Evolutionary conservation across 176 grass and related monocot genomes (phyloP), one percentile per base, ranked within the genome.

Genomic region (Aegilops tauschii): DNA sequence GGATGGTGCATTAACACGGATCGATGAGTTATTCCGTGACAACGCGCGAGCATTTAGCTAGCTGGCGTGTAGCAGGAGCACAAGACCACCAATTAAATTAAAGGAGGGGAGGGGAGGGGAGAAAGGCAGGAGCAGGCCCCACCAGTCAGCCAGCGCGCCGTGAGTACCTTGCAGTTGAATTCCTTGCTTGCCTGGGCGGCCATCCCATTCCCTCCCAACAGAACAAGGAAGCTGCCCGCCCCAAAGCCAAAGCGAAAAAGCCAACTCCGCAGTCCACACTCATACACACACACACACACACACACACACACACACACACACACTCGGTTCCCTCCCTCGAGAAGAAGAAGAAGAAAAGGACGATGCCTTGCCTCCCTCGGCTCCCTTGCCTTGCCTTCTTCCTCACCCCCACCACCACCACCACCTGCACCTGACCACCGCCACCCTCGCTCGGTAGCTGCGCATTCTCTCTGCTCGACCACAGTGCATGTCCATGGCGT

Each of bases 341-440:
- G 16, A 54, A 54, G 50, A 18, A 54, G 50, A 42, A 10, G 40
- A 0, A 7, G 2, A 52, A 54, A 54, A 83, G 79, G 80, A 42
- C 37, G 86, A 91, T 91, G 86, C 90, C 47, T 84, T 88, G 42
- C 88, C 83, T 77, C 81, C 56, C 63, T 61, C 75, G 44, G 8
- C 16, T 21, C 31, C 42, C 73, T 80, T 85, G 71, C 14, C 78
- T 4, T 40, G 27, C 73, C 89, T 84, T 81, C 75, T 49, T 31
- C 65, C 4, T 45, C 74, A 10, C 61, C 65, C 2, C 37, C 14
- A 21, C 39, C 2, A 7, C 20, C 52, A 2, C 13, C 47, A 20
- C 75, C 36, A 25, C 78, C 49, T 0, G 14, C 36, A 34, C 78
- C 50, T 54, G 16, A 54, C 16, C 16, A 18, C 50, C 49, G 14